A percentile compares a stretch with the other conserved stretches of the same genome.
Conservation (phyloP, 129 eudicot species). For the Centrapalus pauciflorus region DNA sequence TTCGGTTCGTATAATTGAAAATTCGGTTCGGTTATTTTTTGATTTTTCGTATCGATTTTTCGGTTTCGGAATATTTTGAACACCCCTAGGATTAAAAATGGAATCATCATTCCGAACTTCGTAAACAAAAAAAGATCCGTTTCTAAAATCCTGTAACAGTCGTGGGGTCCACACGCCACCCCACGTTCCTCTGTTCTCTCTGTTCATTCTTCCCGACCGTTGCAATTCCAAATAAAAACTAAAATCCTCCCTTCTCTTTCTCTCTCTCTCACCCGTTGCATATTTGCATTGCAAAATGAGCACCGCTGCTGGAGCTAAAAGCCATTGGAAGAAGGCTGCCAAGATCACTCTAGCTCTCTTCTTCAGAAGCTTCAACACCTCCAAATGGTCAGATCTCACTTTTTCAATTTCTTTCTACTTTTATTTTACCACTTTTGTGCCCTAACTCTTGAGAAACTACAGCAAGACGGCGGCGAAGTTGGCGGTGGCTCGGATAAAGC, state of each 20-base stretch:
- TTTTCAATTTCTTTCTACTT: not conserved
- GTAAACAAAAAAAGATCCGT: slow-evolving; percentile 10
- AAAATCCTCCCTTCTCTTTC: slow-evolving; percentile 2
- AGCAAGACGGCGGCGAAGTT: slow-evolving; percentile 89
- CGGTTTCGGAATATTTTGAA: no score
- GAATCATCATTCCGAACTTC: not conserved
- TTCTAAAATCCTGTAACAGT: not conserved
- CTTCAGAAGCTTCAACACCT: slow-evolving; percentile 65
- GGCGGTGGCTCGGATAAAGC: slow-evolving; percentile 89
- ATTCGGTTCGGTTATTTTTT: no score
- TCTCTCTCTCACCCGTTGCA: slow-evolving; percentile 15
- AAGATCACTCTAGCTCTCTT: slow-evolving; percentile 46
- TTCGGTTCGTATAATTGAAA: no score
- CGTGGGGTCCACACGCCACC: slow-evolving; percentile 14
- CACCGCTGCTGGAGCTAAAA: slow-evolving; percentile 31
- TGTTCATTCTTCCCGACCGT: slow-evolving; percentile 46
- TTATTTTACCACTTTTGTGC: not conserved
- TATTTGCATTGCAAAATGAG: slow-evolving; percentile 30
- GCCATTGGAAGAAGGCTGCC: slow-evolving; percentile 62
- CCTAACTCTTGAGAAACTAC: slow-evolving; percentile 6
- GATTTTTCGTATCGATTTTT: no score
- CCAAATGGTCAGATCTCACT: slow-evolving; percentile 64
- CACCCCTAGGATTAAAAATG: no score
- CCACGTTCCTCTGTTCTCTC: slow-evolving; percentile 9
- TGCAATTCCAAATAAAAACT: slow-evolving; percentile 24